Conservation (phyloP, 306 rosid genomes). For the Astragalus membranaceus region DNA sequence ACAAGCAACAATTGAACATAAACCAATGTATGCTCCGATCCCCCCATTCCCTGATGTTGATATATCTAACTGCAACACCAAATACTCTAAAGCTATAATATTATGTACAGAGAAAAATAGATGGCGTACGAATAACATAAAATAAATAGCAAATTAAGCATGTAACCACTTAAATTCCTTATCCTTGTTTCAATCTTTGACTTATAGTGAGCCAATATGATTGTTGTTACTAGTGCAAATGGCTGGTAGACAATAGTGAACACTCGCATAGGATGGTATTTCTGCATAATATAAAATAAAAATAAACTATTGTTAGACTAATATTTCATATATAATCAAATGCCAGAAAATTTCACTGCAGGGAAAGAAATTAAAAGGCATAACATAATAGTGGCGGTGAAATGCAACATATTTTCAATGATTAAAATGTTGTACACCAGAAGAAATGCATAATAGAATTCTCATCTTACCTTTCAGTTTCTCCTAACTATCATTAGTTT, state of each 20-base stretch:
- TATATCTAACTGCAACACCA: slow-evolving; percentile 33
- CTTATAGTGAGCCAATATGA: slow-evolving; percentile 48
- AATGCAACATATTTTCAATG: too few relatives aligned
- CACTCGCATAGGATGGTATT: slow-evolving; percentile 57
- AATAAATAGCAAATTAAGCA: too few relatives aligned
- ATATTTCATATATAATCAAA: too few relatives aligned
- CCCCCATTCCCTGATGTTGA: slow-evolving; percentile 11
- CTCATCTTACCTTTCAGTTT: too few relatives aligned
- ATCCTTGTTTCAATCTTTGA: slow-evolving; percentile 51
- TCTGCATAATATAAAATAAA: not conserved
- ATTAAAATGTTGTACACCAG: too few relatives aligned
- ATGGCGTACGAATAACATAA: not conserved
- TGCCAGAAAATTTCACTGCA: too few relatives aligned
- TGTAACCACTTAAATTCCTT: slow-evolving; percentile 57
- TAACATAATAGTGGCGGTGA: too few relatives aligned
- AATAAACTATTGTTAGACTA: not conserved
- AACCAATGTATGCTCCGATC: slow-evolving; percentile 47
- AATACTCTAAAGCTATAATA: not conserved
- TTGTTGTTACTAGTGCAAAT: slow-evolving; percentile 37
- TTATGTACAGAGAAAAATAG: not conserved
- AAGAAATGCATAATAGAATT: too few relatives aligned
- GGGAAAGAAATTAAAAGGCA: too few relatives aligned
- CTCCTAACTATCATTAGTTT: too few relatives aligned
- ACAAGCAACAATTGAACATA: slow-evolving; percentile 47
- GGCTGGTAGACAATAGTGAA: slow-evolving; percentile 68